phyloP scores from a whole-genome alignment of 1,139 yeast species.

The Sugiyamaella castrensis region DNA sequence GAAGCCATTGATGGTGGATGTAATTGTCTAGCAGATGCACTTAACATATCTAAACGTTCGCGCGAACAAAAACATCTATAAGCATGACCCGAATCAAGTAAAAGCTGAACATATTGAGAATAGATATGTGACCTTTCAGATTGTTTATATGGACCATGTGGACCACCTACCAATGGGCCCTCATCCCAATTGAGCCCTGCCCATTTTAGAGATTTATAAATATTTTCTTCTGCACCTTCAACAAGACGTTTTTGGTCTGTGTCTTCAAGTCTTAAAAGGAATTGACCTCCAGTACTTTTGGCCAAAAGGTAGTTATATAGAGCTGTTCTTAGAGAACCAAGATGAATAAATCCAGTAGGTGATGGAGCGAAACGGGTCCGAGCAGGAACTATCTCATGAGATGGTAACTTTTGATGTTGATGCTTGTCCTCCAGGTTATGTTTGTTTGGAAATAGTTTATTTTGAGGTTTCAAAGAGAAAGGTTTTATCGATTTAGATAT shows the following conservation, averaged over 20 bases:
- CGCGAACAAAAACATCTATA: slow-evolving; percentile 84
- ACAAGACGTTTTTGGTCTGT: slow-evolving; percentile 81
- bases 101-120: slow-evolving; percentile 49
- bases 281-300: slow-evolving; percentile 72
- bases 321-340: slow-evolving; percentile 93
- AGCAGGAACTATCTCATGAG: slow-evolving; percentile 48
- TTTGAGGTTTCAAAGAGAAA: slow-evolving; percentile 1
- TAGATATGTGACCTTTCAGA: slow-evolving; percentile 74
- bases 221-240: slow-evolving; percentile 75
- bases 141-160: slow-evolving; percentile 75
- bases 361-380: slow-evolving; percentile 97
- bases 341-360: slow-evolving; percentile 89
- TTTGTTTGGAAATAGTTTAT: not conserved
- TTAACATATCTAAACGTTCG: slow-evolving; percentile 63
- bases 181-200: slow-evolving; percentile 75
- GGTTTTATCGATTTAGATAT: not conserved
- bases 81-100: slow-evolving; percentile 67
- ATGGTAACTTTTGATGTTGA: not conserved
- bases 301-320: slow-evolving; percentile 84
- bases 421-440: not conserved
- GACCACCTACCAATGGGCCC: slow-evolving; percentile 71
- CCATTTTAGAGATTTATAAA: slow-evolving; percentile 75
- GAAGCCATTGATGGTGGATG: slow-evolving; percentile 91
- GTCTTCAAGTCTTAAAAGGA: slow-evolving; percentile 81
- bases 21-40: slow-evolving; percentile 68